Evolutionary conservation across 306 rosid species (phyloP).

Genomic region (Luffa acutangula): DNA sequence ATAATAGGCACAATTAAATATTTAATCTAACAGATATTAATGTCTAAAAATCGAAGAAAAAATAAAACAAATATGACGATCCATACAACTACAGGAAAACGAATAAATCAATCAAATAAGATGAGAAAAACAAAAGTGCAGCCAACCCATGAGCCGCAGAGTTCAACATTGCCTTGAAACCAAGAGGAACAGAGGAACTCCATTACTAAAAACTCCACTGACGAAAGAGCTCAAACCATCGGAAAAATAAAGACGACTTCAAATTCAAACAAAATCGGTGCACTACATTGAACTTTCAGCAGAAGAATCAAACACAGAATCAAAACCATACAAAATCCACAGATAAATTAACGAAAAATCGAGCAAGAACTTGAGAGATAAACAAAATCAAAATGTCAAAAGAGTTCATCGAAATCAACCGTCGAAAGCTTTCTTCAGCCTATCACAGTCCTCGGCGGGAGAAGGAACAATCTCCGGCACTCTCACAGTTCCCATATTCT

Average conservation of each 20-base stretch:
- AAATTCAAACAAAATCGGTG: not conserved
- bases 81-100: not conserved
- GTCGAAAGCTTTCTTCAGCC: constrained; percentile 56
- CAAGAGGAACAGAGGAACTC: not conserved
- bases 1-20: not conserved
- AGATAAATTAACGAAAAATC: not conserved
- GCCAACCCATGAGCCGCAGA: not conserved
- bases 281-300: not conserved
- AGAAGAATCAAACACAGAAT: not conserved
- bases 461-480: constrained; percentile 65
- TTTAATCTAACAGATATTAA: not conserved
- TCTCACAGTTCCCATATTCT: constrained; percentile 48
- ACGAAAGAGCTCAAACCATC: not conserved
- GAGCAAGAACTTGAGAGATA: not conserved
- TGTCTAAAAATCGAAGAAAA: not conserved
- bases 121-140: not conserved
- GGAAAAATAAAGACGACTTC: not conserved
- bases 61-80: not conserved
- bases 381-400: not conserved
- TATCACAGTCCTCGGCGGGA: constrained; percentile 50
- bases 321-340: not conserved
- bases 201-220: not conserved
- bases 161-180: not conserved
- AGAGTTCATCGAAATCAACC: constrained; percentile 32
- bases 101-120: not conserved